A percentile compares a stretch with the other conserved stretches of the same genome.
phyloP scores from a whole-genome alignment of 108 stramenopile genomes.

The Nannochloropsis gaditana region DNA sequence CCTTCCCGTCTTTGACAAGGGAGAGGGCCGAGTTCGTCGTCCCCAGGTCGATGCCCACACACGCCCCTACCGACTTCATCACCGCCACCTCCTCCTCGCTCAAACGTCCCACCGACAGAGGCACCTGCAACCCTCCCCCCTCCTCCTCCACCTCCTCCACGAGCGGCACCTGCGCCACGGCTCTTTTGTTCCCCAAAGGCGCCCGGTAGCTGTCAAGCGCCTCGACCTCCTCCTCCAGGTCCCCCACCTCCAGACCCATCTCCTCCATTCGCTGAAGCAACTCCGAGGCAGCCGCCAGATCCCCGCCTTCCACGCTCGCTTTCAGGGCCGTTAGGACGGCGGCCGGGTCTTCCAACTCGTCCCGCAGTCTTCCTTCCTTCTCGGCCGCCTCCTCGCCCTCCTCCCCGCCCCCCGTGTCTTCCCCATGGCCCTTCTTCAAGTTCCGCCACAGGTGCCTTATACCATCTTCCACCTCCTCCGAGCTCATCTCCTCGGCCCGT shows the following conservation, averaged over 20 bases:
- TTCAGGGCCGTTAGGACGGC: not conserved
- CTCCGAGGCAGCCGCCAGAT: not conserved
- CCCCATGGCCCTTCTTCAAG: not conserved
- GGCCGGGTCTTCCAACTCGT: slow-evolving; percentile 17
- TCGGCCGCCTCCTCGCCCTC: slow-evolving; percentile 10
- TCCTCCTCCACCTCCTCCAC: not conserved
- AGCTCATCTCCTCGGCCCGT: not conserved
- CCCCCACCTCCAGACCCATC: not conserved
- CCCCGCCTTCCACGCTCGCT: not conserved
- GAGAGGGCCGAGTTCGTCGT: slow-evolving; percentile 83
- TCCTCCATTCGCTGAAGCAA: not conserved
- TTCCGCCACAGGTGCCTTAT: not conserved
- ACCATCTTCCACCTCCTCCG: not conserved
- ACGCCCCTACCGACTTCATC: slow-evolving; percentile 6
- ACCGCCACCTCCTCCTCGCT: not conserved
- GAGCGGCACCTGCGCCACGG: not conserved
- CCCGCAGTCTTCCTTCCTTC: not conserved
- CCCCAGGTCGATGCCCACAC: slow-evolving; percentile 80
- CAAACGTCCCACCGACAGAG: not conserved
- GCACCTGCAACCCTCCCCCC: not conserved
- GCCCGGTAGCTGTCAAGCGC: slow-evolving; percentile 1
- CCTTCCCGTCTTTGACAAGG: slow-evolving; percentile 58
- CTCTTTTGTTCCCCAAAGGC: not conserved
- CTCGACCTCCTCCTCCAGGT: not conserved
- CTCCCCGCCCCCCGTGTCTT: not conserved